Evolutionary conservation across 2,329 filamentous ascomycete genomes (phyloP).

Genomic region (Scolecobasidium constrictum): DNA sequence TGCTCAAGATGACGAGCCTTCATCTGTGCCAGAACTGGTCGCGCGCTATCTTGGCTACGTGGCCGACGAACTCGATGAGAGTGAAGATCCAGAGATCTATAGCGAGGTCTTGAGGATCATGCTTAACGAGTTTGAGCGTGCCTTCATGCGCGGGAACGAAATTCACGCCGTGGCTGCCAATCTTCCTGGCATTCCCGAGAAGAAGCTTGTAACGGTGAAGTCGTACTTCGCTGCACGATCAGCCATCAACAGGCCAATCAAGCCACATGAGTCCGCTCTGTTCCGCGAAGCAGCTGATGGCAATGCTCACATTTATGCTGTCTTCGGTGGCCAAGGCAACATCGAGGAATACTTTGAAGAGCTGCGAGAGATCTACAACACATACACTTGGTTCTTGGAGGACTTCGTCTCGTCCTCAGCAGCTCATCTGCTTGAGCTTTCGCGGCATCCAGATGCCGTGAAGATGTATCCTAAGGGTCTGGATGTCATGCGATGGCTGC

Average conservation of each 20-base stretch:
- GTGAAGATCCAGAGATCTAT: conserved; percentile 85
- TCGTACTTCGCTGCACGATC: conserved; percentile 87
- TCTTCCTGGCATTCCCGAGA: conserved; percentile 80
- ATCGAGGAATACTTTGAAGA: conserved; percentile 99
- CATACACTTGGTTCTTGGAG: conserved; percentile 82
- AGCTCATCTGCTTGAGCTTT: conserved; percentile 75
- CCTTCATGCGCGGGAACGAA: conserved; percentile 89
- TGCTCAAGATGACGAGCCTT: conserved; percentile 97
- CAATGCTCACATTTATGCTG: conserved; percentile 77
- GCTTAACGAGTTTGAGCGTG: conserved; percentile 92
- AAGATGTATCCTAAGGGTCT: conserved; percentile 98
- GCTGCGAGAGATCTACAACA: conserved; percentile 79
- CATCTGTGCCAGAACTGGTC: conserved; percentile 83
- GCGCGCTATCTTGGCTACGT: conserved; percentile 88
- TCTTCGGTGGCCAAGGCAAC: conserved; percentile 96
- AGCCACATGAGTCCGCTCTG: conserved; percentile 86
- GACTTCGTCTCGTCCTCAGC: conserved; percentile 74
- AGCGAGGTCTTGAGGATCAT: conserved; percentile 87
- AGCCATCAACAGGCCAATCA: conserved; percentile 74
- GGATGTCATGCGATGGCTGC: conserved; percentile 88
- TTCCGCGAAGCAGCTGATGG: conserved; percentile 79
- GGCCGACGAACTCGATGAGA: conserved; percentile 79
- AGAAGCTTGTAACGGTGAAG: conserved; percentile 82
- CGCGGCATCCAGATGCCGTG: conserved; percentile 73
- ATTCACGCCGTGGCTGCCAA: conserved; percentile 80